These are phyloP conservation scores for Aureococcus anophagefferens DNA, from an alignment of 108 stramenopile genomes.

Conservation along the genomic window DNA sequence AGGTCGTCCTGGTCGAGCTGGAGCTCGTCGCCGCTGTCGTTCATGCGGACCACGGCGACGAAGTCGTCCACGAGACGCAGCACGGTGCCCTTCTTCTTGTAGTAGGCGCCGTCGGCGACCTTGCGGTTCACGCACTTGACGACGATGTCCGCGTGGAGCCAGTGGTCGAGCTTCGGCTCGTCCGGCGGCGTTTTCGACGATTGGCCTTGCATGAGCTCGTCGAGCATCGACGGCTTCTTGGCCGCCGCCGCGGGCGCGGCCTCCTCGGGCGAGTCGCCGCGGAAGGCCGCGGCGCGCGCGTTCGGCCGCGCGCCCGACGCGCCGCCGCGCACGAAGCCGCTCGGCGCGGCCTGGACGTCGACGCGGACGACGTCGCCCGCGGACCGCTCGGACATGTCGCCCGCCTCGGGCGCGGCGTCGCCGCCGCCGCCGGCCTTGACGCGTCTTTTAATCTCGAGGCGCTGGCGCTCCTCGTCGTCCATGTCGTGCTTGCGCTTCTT, in stretches of 20 bases:
- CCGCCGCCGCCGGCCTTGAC: not conserved
- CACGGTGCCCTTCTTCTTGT: slow-evolving; percentile 70
- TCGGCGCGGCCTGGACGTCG: not conserved
- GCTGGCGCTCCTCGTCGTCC: slow-evolving; percentile 30
- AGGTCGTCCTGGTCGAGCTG: slow-evolving; percentile 70
- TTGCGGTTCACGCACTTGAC: slow-evolving; percentile 63
- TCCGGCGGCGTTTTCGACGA: too few relatives aligned
- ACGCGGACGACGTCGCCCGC: not conserved
- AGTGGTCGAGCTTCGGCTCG: slow-evolving; percentile 32
- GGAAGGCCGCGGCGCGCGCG: not conserved
- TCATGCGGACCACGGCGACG: slow-evolving; percentile 49
- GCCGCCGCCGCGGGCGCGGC: not conserved
- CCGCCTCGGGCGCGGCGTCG: not conserved
- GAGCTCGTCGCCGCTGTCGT: slow-evolving; percentile 46
- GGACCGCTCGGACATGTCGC: too few relatives aligned
- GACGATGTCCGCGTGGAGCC: slow-evolving; percentile 61
- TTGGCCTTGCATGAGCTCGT: not conserved
- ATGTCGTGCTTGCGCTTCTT: slow-evolving; percentile 46
- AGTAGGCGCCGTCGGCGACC: slow-evolving; percentile 57
- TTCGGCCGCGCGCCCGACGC: not conserved
- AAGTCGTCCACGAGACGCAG: slow-evolving; percentile 45
- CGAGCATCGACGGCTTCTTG: not conserved
- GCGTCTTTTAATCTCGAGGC: slow-evolving; percentile 20
- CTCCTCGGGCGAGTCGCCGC: not conserved
- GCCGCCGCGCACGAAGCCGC: not conserved